A percentile compares a stretch with the other conserved stretches of the same genome.
Conservation (phyloP, 1,284 basidiomycete species). For the Ceratobasidium sp. region DNA sequence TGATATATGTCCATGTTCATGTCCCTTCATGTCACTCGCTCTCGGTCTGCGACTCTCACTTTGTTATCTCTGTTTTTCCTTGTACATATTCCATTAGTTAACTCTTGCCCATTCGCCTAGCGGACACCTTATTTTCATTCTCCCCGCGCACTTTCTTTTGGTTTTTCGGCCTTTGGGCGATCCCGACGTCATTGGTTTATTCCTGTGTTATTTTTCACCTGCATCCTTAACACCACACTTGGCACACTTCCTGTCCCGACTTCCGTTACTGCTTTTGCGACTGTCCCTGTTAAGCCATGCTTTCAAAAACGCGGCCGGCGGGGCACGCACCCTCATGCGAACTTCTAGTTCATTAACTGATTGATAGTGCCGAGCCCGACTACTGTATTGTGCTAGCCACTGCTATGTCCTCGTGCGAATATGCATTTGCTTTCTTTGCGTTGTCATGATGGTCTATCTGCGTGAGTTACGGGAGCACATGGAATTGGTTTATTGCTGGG, state of each 20-base stretch:
- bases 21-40: conserved; percentile 43
- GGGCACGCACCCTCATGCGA: conserved; percentile 23
- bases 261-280: neutral
- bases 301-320: neutral
- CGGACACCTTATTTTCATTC: conserved; percentile 38
- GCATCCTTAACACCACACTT: conserved; percentile 29
- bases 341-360: conserved; percentile 18
- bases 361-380: conserved; percentile 30
- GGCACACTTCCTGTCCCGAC: conserved; percentile 14
- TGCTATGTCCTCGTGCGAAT: conserved; percentile 44
- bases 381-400: conserved; percentile 44
- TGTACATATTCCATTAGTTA: conserved; percentile 25
- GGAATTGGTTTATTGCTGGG: too few species aligned
- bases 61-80: conserved; percentile 19
- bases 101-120: conserved; percentile 38
- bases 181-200: conserved; percentile 18
- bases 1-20: conserved; percentile 29
- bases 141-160: conserved; percentile 35
- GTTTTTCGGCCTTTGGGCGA: conserved; percentile 29
- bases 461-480: neutral
- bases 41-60: conserved; percentile 37
- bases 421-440: conserved; percentile 34
- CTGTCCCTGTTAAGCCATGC: neutral
- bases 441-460: neutral
- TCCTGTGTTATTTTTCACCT: conserved; percentile 10